These are phyloP conservation scores for Phanerochaete carnosa DNA, from an alignment of 768 basidiomycete genomes.

Conservation along the genomic window DNA sequence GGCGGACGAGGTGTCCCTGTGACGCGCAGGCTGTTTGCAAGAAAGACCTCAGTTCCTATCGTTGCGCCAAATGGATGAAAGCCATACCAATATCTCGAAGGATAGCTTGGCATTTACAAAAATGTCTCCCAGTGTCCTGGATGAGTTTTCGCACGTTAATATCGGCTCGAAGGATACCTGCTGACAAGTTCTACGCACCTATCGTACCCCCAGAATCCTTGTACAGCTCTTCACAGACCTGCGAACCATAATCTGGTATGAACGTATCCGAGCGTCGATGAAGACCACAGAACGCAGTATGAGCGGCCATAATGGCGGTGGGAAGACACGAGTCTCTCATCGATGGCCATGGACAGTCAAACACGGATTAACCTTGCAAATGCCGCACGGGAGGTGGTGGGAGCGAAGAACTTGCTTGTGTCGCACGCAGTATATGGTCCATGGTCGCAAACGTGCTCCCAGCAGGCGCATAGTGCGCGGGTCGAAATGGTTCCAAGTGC, in stretches of 20 bases:
- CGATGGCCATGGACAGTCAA: not conserved
- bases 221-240: not conserved
- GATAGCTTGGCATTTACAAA: not conserved
- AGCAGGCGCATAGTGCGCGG: not conserved
- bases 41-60: not conserved
- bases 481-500: not conserved
- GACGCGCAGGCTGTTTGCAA: not conserved
- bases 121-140: not conserved
- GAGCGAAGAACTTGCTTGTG: not conserved
- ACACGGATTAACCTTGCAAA: not conserved
- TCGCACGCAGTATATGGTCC: not conserved
- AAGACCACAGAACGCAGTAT: not conserved
- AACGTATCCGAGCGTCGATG: not conserved
- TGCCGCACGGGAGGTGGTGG: not conserved
- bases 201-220: not conserved
- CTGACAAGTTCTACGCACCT: not conserved
- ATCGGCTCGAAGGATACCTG: not conserved
- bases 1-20: not conserved
- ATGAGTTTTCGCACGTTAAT: conserved; percentile 1
- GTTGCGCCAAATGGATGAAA: not conserved
- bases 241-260: not conserved
- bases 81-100: not conserved
- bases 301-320: not conserved
- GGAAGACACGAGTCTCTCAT: not conserved
- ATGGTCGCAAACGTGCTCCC: not conserved